phyloP scores from a whole-genome alignment of 1,139 yeast species.

The Geotrichum siamense region DNA sequence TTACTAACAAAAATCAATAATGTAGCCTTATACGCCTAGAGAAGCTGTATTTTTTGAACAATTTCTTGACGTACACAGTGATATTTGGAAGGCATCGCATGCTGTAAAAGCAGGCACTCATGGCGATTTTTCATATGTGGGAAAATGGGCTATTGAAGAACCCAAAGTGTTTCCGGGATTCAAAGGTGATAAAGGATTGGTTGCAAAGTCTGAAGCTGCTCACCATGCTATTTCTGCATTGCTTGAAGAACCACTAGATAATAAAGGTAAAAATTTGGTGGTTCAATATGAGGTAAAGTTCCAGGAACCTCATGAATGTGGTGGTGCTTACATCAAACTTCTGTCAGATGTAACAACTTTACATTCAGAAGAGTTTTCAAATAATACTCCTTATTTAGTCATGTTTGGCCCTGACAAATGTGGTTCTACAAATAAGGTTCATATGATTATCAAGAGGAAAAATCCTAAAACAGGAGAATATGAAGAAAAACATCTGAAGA shows the following conservation, averaged over 20 bases:
- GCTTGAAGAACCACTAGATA: conserved; percentile 49
- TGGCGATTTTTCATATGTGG: conserved; percentile 51
- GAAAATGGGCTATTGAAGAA: conserved; percentile 69
- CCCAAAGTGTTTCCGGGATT: conserved; percentile 50
- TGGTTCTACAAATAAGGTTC: conserved; percentile 71
- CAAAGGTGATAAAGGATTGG: conserved; percentile 62
- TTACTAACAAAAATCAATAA: no score
- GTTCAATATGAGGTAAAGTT: conserved; percentile 83
- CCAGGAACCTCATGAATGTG: conserved; percentile 71
- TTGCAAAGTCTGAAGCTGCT: conserved; percentile 65
- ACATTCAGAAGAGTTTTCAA: conserved; percentile 44
- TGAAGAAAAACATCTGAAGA: conserved; percentile 63
- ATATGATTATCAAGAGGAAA: conserved; percentile 58
- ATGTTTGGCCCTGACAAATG: conserved; percentile 97
- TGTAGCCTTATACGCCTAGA: conserved; percentile 11
- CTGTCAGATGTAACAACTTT: conserved; percentile 47
- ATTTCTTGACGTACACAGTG: conserved; percentile 44
- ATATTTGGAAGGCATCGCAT: conserved; percentile 56
- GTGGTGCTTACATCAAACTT: conserved; percentile 82
- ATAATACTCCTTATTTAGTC: conserved; percentile 66
- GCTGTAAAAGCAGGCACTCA: conserved; percentile 46
- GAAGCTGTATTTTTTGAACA: conserved; percentile 60
- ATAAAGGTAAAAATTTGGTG: conserved; percentile 59
- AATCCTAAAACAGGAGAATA: conserved; percentile 49
- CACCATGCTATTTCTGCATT: conserved; percentile 69